Percentiles rank a stretch among this genome's conserved stretches.
These are phyloP conservation scores for Pythium aquatile DNA, from an alignment of 352 stramenopile genomes.

Conservation along the genomic window DNA sequence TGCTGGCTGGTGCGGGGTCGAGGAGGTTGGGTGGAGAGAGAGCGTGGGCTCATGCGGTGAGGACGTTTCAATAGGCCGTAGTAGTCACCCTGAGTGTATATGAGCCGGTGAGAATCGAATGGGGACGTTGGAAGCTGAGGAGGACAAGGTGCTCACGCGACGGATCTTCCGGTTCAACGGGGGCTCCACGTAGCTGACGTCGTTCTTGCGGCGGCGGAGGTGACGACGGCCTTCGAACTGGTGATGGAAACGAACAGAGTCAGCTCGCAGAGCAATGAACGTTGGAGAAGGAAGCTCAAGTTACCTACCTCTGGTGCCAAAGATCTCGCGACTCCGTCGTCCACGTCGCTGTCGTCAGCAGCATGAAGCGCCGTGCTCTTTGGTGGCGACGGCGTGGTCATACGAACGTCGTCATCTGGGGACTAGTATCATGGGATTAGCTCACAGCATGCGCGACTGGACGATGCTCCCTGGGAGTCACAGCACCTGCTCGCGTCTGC, in stretches of 20 bases:
- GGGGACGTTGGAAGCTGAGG: background rate
- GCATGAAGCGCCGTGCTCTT: background rate
- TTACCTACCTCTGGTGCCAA: slow-evolving; percentile 2
- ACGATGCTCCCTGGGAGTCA: background rate
- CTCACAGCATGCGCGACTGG: background rate
- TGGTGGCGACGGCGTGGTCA: slow-evolving; percentile 12
- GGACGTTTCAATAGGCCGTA: slow-evolving; percentile 51
- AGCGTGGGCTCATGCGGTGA: slow-evolving; percentile 19
- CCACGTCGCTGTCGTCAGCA: background rate
- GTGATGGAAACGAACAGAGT: background rate
- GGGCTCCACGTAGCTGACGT: slow-evolving; percentile 53
- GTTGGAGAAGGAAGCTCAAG: background rate
- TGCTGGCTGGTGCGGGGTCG: slow-evolving; percentile 11
- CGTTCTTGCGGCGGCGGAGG: slow-evolving; percentile 41
- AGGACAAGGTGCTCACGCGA: slow-evolving; percentile 27
- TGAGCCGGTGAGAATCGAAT: background rate
- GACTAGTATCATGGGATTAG: background rate
- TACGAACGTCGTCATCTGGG: slow-evolving; percentile 8
- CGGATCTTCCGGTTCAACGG: slow-evolving; percentile 67
- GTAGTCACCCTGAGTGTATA: slow-evolving; percentile 47
- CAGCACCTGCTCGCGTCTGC: background rate
- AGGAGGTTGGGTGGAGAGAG: slow-evolving; percentile 23
- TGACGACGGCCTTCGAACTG: slow-evolving; percentile 27
- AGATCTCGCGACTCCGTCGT: slow-evolving; percentile 3
- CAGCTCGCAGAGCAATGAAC: background rate